These are phyloP conservation scores for Blumeriella jaapii DNA, from an alignment of 2,329 filamentous ascomycete genomes.

Conservation along the genomic window DNA sequence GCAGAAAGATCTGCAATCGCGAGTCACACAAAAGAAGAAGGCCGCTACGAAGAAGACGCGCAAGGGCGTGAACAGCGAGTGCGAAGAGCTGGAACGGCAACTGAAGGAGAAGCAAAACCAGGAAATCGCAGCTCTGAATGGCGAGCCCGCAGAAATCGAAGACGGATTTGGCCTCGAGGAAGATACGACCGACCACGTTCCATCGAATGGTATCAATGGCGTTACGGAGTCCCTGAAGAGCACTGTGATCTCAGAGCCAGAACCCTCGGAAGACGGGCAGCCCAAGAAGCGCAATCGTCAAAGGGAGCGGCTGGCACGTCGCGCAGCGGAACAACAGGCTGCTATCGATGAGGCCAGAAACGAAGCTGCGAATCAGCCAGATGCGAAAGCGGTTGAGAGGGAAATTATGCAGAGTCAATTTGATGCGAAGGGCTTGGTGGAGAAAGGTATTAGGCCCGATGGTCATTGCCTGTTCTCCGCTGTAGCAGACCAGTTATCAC, in stretches of 20 bases:
- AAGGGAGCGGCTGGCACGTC: constrained; percentile 80
- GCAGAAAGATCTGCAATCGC: constrained; percentile 71
- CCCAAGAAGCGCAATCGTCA: constrained; percentile 72
- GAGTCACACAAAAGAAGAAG: constrained; percentile 93
- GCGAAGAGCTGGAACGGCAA: constrained; percentile 55
- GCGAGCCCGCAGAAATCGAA: constrained; percentile 1
- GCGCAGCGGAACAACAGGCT: constrained; percentile 74
- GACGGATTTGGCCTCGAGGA: constrained; percentile 4
- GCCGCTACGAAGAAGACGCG: constrained; percentile 79
- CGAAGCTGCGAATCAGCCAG: constrained; percentile 65
- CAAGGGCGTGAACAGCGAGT: constrained; percentile 66
- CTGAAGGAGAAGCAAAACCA: constrained; percentile 54
- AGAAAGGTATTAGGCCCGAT: constrained; percentile 76
- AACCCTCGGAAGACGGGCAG: constrained; percentile 17
- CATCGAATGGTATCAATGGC: constrained; percentile 11
- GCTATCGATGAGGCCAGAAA: constrained; percentile 54
- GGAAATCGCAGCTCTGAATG: constrained; percentile 35
- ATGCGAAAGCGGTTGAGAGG: constrained; percentile 60
- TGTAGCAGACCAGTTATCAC: constrained; percentile 69
- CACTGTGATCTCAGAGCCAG: constrained; percentile 14
- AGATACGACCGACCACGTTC: neutral
- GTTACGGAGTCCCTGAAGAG: constrained; percentile 16
- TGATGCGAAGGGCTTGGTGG: constrained; percentile 48
- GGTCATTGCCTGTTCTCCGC: constrained; percentile 94
- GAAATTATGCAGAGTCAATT: constrained; percentile 60